phyloP scores from a whole-genome alignment of 805 yeast genomes.

The Sugiyamaella qingdaonensis region DNA sequence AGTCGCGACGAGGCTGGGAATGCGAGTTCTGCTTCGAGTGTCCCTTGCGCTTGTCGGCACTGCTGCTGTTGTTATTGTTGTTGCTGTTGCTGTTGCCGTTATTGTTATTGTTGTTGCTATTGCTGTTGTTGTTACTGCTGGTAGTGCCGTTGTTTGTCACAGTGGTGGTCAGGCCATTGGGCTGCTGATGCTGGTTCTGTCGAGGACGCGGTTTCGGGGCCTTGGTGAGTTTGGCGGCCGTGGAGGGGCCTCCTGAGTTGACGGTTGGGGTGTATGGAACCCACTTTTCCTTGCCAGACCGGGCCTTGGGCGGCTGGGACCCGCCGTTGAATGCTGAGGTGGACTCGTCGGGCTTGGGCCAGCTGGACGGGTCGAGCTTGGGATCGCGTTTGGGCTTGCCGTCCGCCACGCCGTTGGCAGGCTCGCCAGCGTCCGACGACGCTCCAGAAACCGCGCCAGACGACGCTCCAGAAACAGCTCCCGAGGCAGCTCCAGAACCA shows the following conservation, averaged over 20 bases:
- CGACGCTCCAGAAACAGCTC: too few relatives aligned
- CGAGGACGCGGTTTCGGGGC: slow-evolving; percentile 5
- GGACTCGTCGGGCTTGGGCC: slow-evolving; percentile 26
- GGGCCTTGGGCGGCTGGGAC: slow-evolving; percentile 11
- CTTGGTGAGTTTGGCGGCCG: slow-evolving; percentile 11
- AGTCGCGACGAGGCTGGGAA: slow-evolving; percentile 3
- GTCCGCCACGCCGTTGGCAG: neutral
- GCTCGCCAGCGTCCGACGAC: neutral
- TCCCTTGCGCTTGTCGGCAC: slow-evolving; percentile 2
- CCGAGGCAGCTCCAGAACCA: too few relatives aligned
- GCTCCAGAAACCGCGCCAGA: too few relatives aligned
- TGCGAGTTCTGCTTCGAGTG: slow-evolving; percentile 9
- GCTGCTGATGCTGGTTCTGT: slow-evolving; percentile 5
- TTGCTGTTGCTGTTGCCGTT: slow-evolving; percentile 3
- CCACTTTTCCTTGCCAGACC: slow-evolving; percentile 61
- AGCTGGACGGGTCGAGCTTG: slow-evolving; percentile 17
- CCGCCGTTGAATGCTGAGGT: neutral
- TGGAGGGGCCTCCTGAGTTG: slow-evolving; percentile 39
- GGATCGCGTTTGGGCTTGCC: neutral
- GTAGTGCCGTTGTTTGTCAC: slow-evolving; percentile 9
- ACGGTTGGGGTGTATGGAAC: slow-evolving; percentile 56
- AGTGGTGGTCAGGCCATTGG: neutral
- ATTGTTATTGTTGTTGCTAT: slow-evolving; percentile 13
- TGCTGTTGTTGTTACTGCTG: slow-evolving; percentile 1
- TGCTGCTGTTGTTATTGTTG: slow-evolving; percentile 8